These are phyloP conservation scores for Massariosphaeria phaeospora DNA, from an alignment of 495 filamentous ascomycete species.

Conservation along the genomic window DNA sequence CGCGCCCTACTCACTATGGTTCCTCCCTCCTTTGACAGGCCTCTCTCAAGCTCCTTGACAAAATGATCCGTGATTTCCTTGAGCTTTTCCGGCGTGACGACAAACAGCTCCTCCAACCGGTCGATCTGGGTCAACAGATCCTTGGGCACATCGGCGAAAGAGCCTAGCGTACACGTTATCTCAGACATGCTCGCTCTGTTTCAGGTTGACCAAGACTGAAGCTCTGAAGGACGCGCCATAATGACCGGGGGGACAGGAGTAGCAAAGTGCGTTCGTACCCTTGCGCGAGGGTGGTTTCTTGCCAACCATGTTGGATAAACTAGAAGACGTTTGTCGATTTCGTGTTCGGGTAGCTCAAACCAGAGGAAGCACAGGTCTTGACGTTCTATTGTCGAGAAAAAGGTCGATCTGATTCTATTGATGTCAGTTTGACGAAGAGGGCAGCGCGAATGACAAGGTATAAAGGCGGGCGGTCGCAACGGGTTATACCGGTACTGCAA, in stretches of 20 bases:
- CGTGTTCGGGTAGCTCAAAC: too few relatives aligned
- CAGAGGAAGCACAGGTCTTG: neutral
- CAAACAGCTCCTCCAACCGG: constrained; percentile 79
- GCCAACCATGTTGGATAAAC: constrained; percentile 21
- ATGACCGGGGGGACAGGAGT: neutral
- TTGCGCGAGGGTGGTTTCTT: constrained; percentile 29
- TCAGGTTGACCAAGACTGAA: too few relatives aligned
- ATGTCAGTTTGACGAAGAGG: too few relatives aligned
- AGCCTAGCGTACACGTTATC: constrained; percentile 47
- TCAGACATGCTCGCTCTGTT: neutral
- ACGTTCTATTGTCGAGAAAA: too few relatives aligned
- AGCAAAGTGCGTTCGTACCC: constrained; percentile 18
- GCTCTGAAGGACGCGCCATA: too few relatives aligned
- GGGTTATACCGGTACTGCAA: neutral
- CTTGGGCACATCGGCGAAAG: constrained; percentile 76
- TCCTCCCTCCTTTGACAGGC: constrained; percentile 79
- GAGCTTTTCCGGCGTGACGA: constrained; percentile 68
- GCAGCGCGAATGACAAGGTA: neutral
- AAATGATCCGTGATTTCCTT: constrained; percentile 89
- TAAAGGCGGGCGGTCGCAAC: neutral
- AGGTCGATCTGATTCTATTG: too few relatives aligned
- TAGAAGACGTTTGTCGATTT: too few relatives aligned
- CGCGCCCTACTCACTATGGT: constrained; percentile 67
- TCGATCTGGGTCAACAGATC: constrained; percentile 80
- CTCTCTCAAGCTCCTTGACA: constrained; percentile 79